Evolutionary conservation across 768 basidiomycete genomes (phyloP).

Genomic region (Lentinus tigrinus): DNA sequence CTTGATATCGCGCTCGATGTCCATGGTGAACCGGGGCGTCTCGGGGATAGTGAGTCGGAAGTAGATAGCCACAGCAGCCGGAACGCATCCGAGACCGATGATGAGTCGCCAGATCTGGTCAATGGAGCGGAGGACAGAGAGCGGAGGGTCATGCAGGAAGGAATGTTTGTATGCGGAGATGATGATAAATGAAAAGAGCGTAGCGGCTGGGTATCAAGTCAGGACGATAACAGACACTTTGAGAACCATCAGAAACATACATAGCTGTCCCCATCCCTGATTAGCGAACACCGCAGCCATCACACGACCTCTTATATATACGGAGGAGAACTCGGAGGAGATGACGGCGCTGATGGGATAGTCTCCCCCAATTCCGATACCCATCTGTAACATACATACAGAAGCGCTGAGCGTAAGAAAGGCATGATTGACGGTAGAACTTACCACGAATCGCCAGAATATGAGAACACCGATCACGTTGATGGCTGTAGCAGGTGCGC

Average conservation of each 20-base stretch:
- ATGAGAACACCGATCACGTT: conserved; percentile 43
- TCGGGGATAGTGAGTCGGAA: conserved; percentile 49
- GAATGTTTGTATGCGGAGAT: conserved; percentile 66
- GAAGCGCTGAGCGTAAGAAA: neutral
- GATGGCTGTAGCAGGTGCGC: conserved; percentile 36
- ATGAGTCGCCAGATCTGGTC: conserved; percentile 55
- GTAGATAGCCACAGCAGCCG: conserved; percentile 44
- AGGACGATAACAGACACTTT: neutral
- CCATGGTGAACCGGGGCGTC: conserved; percentile 50
- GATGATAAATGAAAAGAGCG: conserved; percentile 66
- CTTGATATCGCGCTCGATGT: conserved; percentile 47
- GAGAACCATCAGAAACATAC: conserved; percentile 6
- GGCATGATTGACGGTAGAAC: conserved; percentile 3
- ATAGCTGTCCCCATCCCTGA: conserved; percentile 45
- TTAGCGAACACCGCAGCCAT: conserved; percentile 50
- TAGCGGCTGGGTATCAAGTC: conserved; percentile 49
- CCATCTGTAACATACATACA: conserved; percentile 18
- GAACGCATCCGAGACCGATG: conserved; percentile 48
- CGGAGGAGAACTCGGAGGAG: conserved; percentile 48
- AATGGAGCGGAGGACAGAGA: conserved; percentile 44
- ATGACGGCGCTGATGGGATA: conserved; percentile 49
- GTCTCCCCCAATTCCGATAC: conserved; percentile 46
- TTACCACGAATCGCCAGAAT: conserved; percentile 46
- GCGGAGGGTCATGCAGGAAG: conserved; percentile 45
- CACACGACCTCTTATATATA: conserved; percentile 44